Conservation (phyloP, 1,139 yeast species). For the Suhomyces ambrosiae region DNA sequence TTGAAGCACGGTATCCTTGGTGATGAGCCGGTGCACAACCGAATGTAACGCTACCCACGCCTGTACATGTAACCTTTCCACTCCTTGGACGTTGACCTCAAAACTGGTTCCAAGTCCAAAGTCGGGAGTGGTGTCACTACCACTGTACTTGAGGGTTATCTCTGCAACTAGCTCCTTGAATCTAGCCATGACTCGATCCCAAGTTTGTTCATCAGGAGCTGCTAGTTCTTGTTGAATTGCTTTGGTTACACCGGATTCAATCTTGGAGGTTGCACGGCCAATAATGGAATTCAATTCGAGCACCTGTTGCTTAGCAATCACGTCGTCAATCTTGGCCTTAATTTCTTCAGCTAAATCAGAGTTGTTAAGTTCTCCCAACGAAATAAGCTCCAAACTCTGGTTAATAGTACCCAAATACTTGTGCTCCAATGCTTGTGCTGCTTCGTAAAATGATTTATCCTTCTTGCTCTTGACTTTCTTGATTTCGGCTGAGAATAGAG, state of each 20-base stretch:
- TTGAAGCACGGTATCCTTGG: slow-evolving; percentile 58
- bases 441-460: slow-evolving; percentile 8
- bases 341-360: slow-evolving; percentile 18
- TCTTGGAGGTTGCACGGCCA: slow-evolving; percentile 41
- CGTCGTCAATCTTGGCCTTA: slow-evolving; percentile 22
- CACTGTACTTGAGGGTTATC: slow-evolving; percentile 18
- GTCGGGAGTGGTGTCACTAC: slow-evolving; percentile 38
- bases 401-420: slow-evolving; percentile 18
- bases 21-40: slow-evolving; percentile 58
- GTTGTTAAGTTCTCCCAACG: slow-evolving; percentile 27
- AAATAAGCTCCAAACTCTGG: slow-evolving; percentile 21
- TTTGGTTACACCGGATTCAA: slow-evolving; percentile 43
- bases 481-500: slow-evolving; percentile 8
- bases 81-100: slow-evolving; percentile 44
- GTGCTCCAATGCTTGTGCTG: slow-evolving; percentile 8
- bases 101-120: slow-evolving; percentile 63
- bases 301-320: slow-evolving; percentile 41
- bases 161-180: slow-evolving; percentile 46
- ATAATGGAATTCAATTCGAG: slow-evolving; percentile 47
- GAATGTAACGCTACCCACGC: slow-evolving; percentile 70
- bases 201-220: slow-evolving; percentile 51
- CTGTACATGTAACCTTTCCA: slow-evolving; percentile 46
- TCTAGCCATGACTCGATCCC: slow-evolving; percentile 60
- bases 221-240: slow-evolving; percentile 40
- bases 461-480: slow-evolving; percentile 12